Conservation (phyloP, 2,329 filamentous ascomycete species). For the Aspergillus tubingensis region DNA sequence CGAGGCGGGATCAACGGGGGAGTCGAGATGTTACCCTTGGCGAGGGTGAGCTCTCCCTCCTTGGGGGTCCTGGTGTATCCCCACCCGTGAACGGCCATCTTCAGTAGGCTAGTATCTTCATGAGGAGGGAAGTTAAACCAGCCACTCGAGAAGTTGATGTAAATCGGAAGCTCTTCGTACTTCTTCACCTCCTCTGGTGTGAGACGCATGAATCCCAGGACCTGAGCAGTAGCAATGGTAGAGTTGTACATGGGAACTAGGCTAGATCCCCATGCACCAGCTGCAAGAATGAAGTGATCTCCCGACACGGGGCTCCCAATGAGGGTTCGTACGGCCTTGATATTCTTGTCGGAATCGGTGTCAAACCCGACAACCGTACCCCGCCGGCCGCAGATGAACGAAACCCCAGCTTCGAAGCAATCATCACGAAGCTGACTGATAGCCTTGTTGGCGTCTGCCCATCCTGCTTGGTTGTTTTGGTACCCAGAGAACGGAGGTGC, state of each 20-base stretch:
- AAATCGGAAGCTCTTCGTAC: constrained; percentile 41
- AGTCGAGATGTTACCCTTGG: constrained; percentile 22
- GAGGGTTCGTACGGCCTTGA: constrained; percentile 16
- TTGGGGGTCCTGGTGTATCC: constrained; percentile 47
- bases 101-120: constrained; percentile 25
- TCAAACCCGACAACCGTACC: constrained; percentile 24
- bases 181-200: constrained; percentile 28
- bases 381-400: constrained; percentile 15
- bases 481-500: constrained; percentile 21
- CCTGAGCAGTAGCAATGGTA: constrained; percentile 20
- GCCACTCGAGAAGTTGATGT: constrained; percentile 29
- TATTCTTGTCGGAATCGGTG: constrained; percentile 4
- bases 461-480: constrained; percentile 24
- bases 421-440: constrained; percentile 20
- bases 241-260: constrained; percentile 24
- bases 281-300: constrained; percentile 24
- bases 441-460: constrained; percentile 26
- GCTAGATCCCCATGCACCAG: constrained; percentile 28
- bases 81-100: constrained; percentile 32
- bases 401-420: constrained; percentile 19
- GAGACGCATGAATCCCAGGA: constrained; percentile 32
- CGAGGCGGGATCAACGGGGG: constrained; percentile 15
- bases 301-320: constrained; percentile 20
- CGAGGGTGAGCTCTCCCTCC: constrained; percentile 4
- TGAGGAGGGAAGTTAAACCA: constrained; percentile 37